These are phyloP conservation scores for Oryza nivara DNA, from an alignment of 176 grass and related monocot genomes.

Conservation along the genomic window DNA sequence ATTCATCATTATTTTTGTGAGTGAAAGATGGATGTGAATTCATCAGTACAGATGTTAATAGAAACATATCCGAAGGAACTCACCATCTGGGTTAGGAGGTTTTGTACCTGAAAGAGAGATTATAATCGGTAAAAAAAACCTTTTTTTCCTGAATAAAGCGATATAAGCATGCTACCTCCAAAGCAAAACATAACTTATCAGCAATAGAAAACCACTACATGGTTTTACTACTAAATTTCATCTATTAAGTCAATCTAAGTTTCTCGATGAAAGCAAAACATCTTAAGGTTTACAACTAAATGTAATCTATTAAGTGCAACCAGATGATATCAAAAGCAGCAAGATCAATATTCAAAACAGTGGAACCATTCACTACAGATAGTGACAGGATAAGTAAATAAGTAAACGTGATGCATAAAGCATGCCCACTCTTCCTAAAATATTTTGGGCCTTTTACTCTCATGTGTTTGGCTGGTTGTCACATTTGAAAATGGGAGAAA, in stretches of 20 bases:
- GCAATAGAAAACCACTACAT: constrained; percentile 12
- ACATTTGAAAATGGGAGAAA: constrained; percentile 6
- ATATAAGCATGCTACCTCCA: neutral
- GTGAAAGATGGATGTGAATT: constrained; percentile 28
- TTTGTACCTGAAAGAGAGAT: constrained; percentile 81
- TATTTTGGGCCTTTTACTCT: neutral
- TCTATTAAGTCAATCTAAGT: neutral
- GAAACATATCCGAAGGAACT: constrained; percentile 40
- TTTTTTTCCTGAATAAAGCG: constrained; percentile 20
- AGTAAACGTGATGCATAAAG: neutral
- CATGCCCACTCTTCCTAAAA: neutral
- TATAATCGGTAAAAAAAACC: constrained; percentile 28
- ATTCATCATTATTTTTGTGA: constrained; percentile 36
- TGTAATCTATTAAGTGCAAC: constrained; percentile 1
- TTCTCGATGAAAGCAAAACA: neutral
- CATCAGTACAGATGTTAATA: constrained; percentile 11
- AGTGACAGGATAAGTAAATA: constrained; percentile 3
- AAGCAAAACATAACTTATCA: constrained; percentile 12
- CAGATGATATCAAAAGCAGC: neutral
- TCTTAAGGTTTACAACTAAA: neutral
- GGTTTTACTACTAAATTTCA: neutral
- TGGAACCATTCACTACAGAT: neutral
- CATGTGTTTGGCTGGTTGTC: neutral
- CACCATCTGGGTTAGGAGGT: constrained; percentile 92
- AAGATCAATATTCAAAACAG: neutral